phyloP scores from a whole-genome alignment of 2,329 filamentous ascomycete genomes.

The Cladosporium sp. region DNA sequence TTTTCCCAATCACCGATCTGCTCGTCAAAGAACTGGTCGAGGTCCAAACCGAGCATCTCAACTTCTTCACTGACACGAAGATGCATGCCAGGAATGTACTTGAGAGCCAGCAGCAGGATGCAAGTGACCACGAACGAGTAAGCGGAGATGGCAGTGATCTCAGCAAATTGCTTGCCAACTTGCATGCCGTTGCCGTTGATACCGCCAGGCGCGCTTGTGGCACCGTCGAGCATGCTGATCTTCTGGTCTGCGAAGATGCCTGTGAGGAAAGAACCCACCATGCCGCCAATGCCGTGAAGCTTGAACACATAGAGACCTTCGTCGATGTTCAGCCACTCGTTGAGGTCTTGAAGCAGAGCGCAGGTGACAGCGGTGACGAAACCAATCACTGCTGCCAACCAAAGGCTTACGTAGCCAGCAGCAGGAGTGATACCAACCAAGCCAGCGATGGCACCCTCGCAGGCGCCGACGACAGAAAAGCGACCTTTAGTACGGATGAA shows the following conservation, averaged over 20 bases:
- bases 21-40: slow-evolving; percentile 55
- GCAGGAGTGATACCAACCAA: slow-evolving; percentile 59
- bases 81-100: slow-evolving; percentile 52
- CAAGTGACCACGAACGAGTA: slow-evolving; percentile 53
- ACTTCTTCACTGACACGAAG: slow-evolving; percentile 52
- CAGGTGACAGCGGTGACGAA: slow-evolving; percentile 53
- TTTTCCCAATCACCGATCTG: slow-evolving; percentile 42
- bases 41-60: slow-evolving; percentile 53
- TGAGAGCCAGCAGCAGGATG: slow-evolving; percentile 50
- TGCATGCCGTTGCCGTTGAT: slow-evolving; percentile 55
- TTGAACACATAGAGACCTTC: slow-evolving; percentile 60
- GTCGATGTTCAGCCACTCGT: slow-evolving; percentile 53
- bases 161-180: slow-evolving; percentile 53
- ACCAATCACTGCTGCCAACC: slow-evolving; percentile 54
- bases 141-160: slow-evolving; percentile 50
- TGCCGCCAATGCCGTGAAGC: slow-evolving; percentile 55
- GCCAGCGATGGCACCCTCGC: slow-evolving; percentile 55
- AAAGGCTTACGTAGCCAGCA: slow-evolving; percentile 50
- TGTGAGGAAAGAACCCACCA: slow-evolving; percentile 55
- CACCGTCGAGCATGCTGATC: slow-evolving; percentile 48
- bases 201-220: slow-evolving; percentile 44
- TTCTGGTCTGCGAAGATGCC: slow-evolving; percentile 52
- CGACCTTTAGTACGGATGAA: slow-evolving; percentile 49
- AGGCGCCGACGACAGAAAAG: slow-evolving; percentile 54
- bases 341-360: slow-evolving; percentile 47